Conservation (phyloP, 2,329 filamentous ascomycete species). For the Didymella lethalis region DNA sequence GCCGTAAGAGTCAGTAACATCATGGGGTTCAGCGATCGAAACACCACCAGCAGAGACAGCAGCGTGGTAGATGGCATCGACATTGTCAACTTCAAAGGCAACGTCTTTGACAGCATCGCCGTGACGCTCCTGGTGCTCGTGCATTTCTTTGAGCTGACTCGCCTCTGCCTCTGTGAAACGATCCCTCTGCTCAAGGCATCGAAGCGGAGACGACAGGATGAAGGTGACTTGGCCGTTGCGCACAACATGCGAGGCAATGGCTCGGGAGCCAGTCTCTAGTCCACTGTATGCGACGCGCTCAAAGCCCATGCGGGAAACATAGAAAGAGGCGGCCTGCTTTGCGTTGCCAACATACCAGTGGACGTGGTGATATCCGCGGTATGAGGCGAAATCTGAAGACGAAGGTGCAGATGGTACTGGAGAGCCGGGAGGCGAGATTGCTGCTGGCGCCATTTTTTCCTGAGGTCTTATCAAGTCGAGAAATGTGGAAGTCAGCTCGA, state of each 20-base stretch:
- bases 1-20: conserved; percentile 66
- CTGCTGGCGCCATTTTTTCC: conserved; percentile 44
- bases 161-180: conserved; percentile 64
- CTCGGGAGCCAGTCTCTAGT: conserved; percentile 84
- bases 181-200: conserved; percentile 53
- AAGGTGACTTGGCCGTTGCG: conserved; percentile 79
- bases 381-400: conserved; percentile 57
- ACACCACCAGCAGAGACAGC: conserved; percentile 72
- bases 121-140: conserved; percentile 83
- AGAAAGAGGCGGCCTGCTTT: conserved; percentile 91
- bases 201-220: conserved; percentile 82
- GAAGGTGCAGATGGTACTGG: conserved; percentile 33
- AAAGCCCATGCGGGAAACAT: conserved; percentile 88
- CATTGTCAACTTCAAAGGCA: conserved; percentile 91
- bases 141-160: conserved; percentile 74
- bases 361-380: conserved; percentile 89
- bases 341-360: conserved; percentile 98
- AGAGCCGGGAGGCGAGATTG: conserved; percentile 55
- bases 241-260: conserved; percentile 83
- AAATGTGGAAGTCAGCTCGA: neutral
- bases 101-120: conserved; percentile 96
- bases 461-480: neutral
- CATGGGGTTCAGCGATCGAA: conserved; percentile 68
- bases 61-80: conserved; percentile 77
- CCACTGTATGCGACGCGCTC: conserved; percentile 81